These are phyloP conservation scores for Cicer yamashitae DNA, from an alignment of 306 rosid species.

Conservation along the genomic window DNA sequence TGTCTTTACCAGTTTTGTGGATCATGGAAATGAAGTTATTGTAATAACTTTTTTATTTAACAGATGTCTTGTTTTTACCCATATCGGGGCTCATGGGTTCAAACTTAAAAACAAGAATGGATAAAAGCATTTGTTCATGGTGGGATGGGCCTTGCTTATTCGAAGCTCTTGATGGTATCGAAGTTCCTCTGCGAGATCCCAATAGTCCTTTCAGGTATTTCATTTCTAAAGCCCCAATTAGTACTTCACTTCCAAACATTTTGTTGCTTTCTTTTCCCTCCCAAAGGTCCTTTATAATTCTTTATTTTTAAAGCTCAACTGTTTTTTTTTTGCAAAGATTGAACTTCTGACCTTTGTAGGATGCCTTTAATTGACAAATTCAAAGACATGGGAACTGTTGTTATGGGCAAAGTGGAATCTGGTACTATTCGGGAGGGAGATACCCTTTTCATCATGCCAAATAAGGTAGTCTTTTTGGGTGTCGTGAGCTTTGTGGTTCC, in stretches of 20 bases:
- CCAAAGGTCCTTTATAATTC: not conserved
- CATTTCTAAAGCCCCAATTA: not conserved
- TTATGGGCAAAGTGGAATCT: conserved; percentile 98
- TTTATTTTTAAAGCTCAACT: conserved; percentile 1
- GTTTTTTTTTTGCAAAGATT: conserved; percentile 1
- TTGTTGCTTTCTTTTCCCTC: conserved; percentile 2
- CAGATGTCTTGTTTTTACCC: conserved; percentile 93
- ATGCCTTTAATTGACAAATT: conserved; percentile 92
- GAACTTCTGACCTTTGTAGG: conserved; percentile 58
- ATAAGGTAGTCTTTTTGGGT: conserved; percentile 64
- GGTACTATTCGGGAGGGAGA: conserved; percentile 85
- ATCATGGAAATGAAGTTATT: conserved; percentile 32
- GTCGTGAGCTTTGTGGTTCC: not conserved
- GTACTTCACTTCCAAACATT: not conserved
- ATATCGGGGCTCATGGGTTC: conserved; percentile 82
- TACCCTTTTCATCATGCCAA: conserved; percentile 86
- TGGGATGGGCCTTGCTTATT: conserved; percentile 93
- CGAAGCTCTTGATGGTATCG: conserved; percentile 84
- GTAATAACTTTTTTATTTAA: conserved; percentile 42
- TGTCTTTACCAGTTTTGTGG: conserved; percentile 31
- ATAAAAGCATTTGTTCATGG: conserved; percentile 75
- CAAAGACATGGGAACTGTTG: conserved; percentile 96
- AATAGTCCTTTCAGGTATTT: conserved; percentile 86
- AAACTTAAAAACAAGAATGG: conserved; percentile 78
- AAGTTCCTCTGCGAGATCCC: conserved; percentile 80